These are phyloP conservation scores for Sporopachydermia cereana DNA, from an alignment of 1,139 yeast species.

Conservation along the genomic window DNA sequence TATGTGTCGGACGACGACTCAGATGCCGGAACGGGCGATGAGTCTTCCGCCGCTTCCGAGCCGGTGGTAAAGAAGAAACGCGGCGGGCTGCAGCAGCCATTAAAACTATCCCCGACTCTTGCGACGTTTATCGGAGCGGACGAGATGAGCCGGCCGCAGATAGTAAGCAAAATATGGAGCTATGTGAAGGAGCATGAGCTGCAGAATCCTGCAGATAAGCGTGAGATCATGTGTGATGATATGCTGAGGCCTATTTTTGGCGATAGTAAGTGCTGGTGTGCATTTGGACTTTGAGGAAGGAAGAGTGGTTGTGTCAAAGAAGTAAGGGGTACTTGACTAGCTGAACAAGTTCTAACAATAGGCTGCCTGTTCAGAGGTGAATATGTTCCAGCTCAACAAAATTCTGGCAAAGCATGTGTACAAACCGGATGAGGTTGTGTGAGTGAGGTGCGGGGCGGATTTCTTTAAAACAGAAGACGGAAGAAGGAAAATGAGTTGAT, in stretches of 20 bases:
- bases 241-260: slow-evolving; percentile 47
- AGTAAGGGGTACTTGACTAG: no score
- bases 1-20: slow-evolving; percentile 7
- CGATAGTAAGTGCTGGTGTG: slow-evolving; percentile 10
- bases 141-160: slow-evolving; percentile 50
- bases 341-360: not conserved
- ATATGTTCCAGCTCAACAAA: slow-evolving; percentile 62
- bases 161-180: slow-evolving; percentile 63
- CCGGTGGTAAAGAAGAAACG: slow-evolving; percentile 8
- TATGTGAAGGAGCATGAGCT: slow-evolving; percentile 53
- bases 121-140: slow-evolving; percentile 33
- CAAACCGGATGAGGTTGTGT: slow-evolving; percentile 28
- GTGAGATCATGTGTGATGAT: slow-evolving; percentile 62
- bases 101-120: slow-evolving; percentile 37
- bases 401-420: slow-evolving; percentile 42
- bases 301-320: no score
- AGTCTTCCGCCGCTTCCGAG: slow-evolving; percentile 7
- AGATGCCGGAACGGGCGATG: slow-evolving; percentile 4
- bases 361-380: slow-evolving; percentile 31
- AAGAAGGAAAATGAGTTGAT: no score
- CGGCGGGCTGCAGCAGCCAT: slow-evolving; percentile 10
- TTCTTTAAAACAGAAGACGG: no score
- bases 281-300: not conserved
- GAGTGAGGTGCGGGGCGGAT: no score
- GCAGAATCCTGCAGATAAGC: slow-evolving; percentile 58